Conservation (phyloP, 2,329 filamentous ascomycete species). For the Magnaporthiopsis poae region DNA sequence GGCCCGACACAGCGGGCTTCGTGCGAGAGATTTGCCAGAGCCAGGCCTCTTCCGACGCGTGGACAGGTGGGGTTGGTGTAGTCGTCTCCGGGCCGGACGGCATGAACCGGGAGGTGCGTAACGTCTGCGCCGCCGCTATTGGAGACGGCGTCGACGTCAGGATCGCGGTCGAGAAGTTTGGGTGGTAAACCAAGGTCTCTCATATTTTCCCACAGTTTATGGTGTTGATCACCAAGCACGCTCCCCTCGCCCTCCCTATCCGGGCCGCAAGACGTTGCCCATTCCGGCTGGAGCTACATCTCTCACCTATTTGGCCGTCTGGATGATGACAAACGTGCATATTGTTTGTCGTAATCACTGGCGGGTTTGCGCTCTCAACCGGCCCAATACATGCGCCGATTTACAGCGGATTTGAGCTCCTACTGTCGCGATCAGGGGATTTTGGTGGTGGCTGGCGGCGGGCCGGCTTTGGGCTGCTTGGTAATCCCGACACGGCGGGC, state of each 20-base stretch:
- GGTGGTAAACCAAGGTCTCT: conserved; percentile 37
- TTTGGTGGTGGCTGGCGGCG: no score
- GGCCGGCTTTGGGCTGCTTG: no score
- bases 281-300: no score
- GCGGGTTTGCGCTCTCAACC: no score
- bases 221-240: background rate
- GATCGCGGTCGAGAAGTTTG: conserved; percentile 57
- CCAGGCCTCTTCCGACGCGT: background rate
- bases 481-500: no score
- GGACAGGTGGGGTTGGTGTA: conserved; percentile 30
- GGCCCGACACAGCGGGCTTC: conserved; percentile 40
- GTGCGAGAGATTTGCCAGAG: conserved; percentile 24
- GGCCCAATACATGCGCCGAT: no score
- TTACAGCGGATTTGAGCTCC: no score
- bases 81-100: conserved; percentile 54
- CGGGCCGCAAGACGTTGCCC: no score
- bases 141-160: conserved; percentile 37
- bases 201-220: background rate
- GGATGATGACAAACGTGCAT: no score
- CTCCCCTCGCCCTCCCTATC: background rate
- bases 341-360: no score
- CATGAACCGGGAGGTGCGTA: conserved; percentile 50
- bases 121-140: conserved; percentile 42
- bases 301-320: no score
- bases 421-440: no score